phyloP scores from a whole-genome alignment of 257 asterid genomes.

The Pogostemon cablin region DNA sequence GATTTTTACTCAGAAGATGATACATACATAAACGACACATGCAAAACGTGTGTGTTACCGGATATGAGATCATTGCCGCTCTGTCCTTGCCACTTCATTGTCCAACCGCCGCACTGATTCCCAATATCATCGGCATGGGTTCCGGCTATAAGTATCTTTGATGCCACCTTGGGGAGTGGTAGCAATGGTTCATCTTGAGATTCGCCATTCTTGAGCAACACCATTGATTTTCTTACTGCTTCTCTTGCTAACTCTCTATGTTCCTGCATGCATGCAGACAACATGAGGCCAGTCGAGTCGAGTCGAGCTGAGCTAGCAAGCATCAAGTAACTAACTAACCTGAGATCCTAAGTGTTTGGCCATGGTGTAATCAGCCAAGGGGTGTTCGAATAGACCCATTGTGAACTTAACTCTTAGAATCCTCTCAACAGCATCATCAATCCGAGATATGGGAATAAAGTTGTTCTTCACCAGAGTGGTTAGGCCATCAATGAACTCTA shows the following conservation, averaged over 20 bases:
- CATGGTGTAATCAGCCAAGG: conserved; percentile 47
- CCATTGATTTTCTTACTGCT: conserved; percentile 45
- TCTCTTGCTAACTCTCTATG: conserved; percentile 48
- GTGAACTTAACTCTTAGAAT: conserved; percentile 53
- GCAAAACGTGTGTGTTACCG: not conserved
- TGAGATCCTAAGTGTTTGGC: conserved; percentile 41
- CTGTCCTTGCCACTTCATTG: conserved; percentile 41
- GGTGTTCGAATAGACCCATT: conserved; percentile 53
- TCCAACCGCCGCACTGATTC: conserved; percentile 47
- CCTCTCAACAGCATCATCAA: conserved; percentile 55
- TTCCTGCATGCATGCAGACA: conserved; percentile 27
- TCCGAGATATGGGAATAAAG: conserved; percentile 38
- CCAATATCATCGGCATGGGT: conserved; percentile 44
- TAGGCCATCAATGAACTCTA: conserved; percentile 48
- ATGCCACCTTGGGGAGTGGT: conserved; percentile 34
- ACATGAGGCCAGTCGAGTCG: not conserved
- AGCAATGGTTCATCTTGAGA: conserved; percentile 27
- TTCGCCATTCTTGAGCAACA: conserved; percentile 43
- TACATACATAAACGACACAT: too few species aligned
- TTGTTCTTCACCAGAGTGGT: conserved; percentile 42
- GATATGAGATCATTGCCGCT: conserved; percentile 40
- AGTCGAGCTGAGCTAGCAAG: not conserved
- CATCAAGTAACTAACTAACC: conserved; percentile 18
- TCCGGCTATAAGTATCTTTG: conserved; percentile 39
- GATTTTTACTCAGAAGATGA: too few species aligned